phyloP scores from a whole-genome alignment of 805 yeast genomes.

The Jamesozyma spencerorum region DNA sequence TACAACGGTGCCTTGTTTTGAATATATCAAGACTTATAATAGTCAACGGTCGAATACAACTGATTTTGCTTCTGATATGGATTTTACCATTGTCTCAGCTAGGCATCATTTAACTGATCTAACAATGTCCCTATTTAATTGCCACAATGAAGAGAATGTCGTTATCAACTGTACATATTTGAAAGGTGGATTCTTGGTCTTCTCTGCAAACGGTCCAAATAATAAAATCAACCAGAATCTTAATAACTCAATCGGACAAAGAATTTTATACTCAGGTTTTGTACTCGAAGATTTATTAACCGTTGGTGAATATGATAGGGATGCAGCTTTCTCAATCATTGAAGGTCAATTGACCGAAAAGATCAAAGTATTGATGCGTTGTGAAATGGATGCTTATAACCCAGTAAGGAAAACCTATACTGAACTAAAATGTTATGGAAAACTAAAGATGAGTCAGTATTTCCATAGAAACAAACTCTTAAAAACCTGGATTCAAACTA shows the following conservation, averaged over 20 bases:
- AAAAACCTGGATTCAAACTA: conserved; percentile 29
- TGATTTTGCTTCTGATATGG: conserved; percentile 4
- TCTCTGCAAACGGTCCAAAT: conserved; percentile 12
- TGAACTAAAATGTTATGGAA: conserved; percentile 26
- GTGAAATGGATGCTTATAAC: conserved; percentile 29
- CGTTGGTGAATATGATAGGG: neutral
- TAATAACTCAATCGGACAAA: neutral
- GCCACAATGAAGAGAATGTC: conserved; percentile 7
- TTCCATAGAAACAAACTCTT: conserved; percentile 25
- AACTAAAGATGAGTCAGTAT: conserved; percentile 13
- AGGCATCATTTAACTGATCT: conserved; percentile 26
- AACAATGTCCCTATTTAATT: conserved; percentile 18
- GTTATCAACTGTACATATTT: conserved; percentile 10
- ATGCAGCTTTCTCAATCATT: conserved; percentile 18
- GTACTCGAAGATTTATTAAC: conserved; percentile 25
- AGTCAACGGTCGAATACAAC: neutral
- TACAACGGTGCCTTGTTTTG: conserved; percentile 15
- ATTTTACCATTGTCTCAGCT: conserved; percentile 20
- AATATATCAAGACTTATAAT: conserved; percentile 12
- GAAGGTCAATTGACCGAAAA: conserved; percentile 16
- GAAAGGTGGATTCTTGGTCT: conserved; percentile 13
- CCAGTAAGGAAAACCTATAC: conserved; percentile 13
- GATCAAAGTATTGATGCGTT: conserved; percentile 20
- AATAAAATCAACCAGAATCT: neutral
- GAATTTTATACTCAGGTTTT: conserved; percentile 24